These are phyloP conservation scores for Calonectria hawksworthii DNA, from an alignment of 2,329 filamentous ascomycete genomes.

Conservation along the genomic window DNA sequence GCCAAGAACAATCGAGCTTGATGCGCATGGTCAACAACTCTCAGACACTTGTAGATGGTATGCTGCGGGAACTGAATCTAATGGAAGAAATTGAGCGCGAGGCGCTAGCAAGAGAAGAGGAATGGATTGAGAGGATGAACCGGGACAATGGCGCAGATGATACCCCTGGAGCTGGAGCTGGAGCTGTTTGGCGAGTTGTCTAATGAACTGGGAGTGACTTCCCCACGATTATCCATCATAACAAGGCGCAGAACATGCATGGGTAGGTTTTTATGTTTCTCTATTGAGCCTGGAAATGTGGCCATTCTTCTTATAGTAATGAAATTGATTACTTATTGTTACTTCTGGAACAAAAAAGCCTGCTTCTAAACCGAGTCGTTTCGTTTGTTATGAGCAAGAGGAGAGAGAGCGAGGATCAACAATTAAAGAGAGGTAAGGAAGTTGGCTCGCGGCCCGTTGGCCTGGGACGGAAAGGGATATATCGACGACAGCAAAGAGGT, in stretches of 20 bases:
- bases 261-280: background rate
- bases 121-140: slow-evolving; percentile 71
- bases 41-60: slow-evolving; percentile 65
- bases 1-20: slow-evolving; percentile 54
- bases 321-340: slow-evolving; percentile 15
- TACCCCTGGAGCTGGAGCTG: slow-evolving; percentile 56
- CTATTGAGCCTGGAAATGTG: background rate
- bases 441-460: background rate
- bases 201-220: slow-evolving; percentile 29
- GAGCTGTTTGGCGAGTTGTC: slow-evolving; percentile 63
- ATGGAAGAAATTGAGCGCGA: slow-evolving; percentile 75
- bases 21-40: slow-evolving; percentile 63
- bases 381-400: background rate
- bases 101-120: slow-evolving; percentile 67
- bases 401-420: background rate
- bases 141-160: slow-evolving; percentile 55
- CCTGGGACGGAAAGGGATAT: background rate
- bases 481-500: slow-evolving; percentile 25
- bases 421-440: background rate
- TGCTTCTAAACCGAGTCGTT: slow-evolving; percentile 6
- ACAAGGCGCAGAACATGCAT: background rate
- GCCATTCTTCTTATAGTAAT: background rate
- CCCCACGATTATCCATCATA: background rate
- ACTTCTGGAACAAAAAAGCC: background rate
- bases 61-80: slow-evolving; percentile 72